Evolutionary conservation across 140 eudicot species (phyloP).

Genomic region (Oenanthe javanica): DNA sequence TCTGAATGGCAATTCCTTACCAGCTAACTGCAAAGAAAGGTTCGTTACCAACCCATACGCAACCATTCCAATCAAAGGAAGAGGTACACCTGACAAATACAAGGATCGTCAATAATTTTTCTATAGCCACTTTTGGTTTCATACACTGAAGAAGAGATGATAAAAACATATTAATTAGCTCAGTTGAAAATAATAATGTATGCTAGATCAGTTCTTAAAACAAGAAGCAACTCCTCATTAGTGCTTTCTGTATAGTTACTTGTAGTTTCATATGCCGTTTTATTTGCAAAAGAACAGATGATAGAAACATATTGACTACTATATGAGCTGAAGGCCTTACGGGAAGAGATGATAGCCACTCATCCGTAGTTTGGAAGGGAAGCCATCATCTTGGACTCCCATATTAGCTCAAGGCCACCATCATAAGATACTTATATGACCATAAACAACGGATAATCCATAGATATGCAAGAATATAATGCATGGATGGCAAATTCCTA

Average conservation of each 20-base stretch:
- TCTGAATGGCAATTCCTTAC: slow-evolving; percentile 39
- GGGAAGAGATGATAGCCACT: not conserved
- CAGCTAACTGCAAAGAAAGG: slow-evolving; percentile 55
- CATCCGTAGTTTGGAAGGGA: not conserved
- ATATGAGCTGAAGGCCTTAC: not conserved
- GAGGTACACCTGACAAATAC: slow-evolving; percentile 80
- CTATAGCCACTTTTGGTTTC: slow-evolving; percentile 12
- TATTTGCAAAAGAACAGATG: not conserved
- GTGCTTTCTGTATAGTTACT: no score
- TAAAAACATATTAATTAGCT: not conserved
- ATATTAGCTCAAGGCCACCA: not conserved
- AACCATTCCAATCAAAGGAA: slow-evolving; percentile 86
- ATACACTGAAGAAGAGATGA: not conserved
- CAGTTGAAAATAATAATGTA: not conserved
- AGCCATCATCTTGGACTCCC: not conserved
- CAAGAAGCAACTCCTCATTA: not conserved
- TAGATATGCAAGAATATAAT: not conserved
- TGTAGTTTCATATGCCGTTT: not conserved
- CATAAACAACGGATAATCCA: not conserved
- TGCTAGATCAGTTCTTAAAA: not conserved
- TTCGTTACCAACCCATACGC: slow-evolving; percentile 68
- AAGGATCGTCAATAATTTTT: slow-evolving; percentile 13
- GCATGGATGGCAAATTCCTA: not conserved
- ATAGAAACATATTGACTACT: not conserved
- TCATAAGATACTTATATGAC: not conserved